Conservation (phyloP, 805 yeast genomes). For the Martiniozyma abietophila region DNA sequence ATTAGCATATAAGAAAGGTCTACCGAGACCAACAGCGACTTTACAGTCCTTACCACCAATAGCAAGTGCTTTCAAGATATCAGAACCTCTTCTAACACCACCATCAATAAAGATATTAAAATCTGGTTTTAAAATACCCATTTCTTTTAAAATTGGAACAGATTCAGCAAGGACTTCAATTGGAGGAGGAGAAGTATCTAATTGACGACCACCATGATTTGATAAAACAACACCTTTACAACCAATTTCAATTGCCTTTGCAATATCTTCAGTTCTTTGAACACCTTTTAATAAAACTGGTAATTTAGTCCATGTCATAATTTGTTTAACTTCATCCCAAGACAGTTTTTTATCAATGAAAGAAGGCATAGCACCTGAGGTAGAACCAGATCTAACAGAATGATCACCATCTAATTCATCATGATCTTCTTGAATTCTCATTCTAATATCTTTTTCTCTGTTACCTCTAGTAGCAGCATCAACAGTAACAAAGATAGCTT, state of each 20-base stretch:
- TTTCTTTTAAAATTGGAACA: constrained; percentile 38
- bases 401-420: constrained; percentile 35
- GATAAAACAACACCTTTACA: constrained; percentile 69
- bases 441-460: constrained; percentile 55
- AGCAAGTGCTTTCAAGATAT: constrained; percentile 64
- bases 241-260: constrained; percentile 62
- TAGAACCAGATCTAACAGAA: constrained; percentile 66
- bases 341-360: constrained; percentile 65
- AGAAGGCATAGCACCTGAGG: constrained; percentile 74
- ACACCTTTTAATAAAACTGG: constrained; percentile 75
- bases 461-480: constrained; percentile 91
- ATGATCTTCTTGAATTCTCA: constrained; percentile 31
- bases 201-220: constrained; percentile 85
- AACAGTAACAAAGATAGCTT: constrained; percentile 79
- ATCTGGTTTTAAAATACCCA: constrained; percentile 37
- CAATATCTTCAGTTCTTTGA: constrained; percentile 72
- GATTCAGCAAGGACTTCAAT: constrained; percentile 66
- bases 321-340: constrained; percentile 57
- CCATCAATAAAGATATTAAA: constrained; percentile 67
- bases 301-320: constrained; percentile 44
- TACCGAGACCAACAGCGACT: constrained; percentile 60
- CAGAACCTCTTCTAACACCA: constrained; percentile 70
- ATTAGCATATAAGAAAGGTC: constrained; percentile 45
- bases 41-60: constrained; percentile 70
- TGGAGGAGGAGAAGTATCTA: constrained; percentile 71